Evolutionary conservation across 495 filamentous ascomycete species (phyloP), one percentile per base, ranked within the genome.

Genomic region (Parathielavia hyrcaniae): DNA sequence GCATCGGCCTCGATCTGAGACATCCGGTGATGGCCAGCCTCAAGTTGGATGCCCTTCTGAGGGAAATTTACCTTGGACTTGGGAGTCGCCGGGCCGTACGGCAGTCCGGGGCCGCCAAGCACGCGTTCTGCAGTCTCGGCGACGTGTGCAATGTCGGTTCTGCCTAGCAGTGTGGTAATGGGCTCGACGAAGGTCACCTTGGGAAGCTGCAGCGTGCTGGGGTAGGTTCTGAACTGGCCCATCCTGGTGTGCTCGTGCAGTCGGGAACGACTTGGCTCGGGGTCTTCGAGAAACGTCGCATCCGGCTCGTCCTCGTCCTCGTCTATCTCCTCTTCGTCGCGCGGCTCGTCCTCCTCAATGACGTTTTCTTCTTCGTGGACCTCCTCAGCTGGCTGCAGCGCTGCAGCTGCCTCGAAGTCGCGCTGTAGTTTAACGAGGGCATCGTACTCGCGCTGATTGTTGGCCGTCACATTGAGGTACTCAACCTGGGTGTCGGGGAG

Each of bases 1-100:
- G 84, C 80, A 76, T 96, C 89, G n/a, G 84, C 87, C 66, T 96
- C 88, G 71, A 96, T 92, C 30, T 89, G 83, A 5, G 76, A 76
- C 89, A 97, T 95, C 32, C 74, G 73, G 53, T 79, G 74, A 54
- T 93, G 86, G 5, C 79, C 77, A 3, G 89, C 86, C 61, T 85
- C 79, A 19, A 97, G 69, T 2, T 78, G 77, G 26, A 97, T 84
- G 3, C 82, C 76, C 56, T 82, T 81, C 70, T 92, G 88, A 34
- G 81, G 80, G 45, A 81, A 71, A 50, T 63, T 72, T 55, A 58
- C 65, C 58, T 55, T 73, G 39, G 56, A 52, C 41, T 38, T 57
- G 19, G 71, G 72, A 36, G 68, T 81, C 14, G 68, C 63, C 23
- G 79, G 76, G 12, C 89, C 92, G 64, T 86, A 77, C 23, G 90